These are phyloP conservation scores for Globisporangium cystogenes DNA, from an alignment of 352 stramenopile species.

Conservation along the genomic window DNA sequence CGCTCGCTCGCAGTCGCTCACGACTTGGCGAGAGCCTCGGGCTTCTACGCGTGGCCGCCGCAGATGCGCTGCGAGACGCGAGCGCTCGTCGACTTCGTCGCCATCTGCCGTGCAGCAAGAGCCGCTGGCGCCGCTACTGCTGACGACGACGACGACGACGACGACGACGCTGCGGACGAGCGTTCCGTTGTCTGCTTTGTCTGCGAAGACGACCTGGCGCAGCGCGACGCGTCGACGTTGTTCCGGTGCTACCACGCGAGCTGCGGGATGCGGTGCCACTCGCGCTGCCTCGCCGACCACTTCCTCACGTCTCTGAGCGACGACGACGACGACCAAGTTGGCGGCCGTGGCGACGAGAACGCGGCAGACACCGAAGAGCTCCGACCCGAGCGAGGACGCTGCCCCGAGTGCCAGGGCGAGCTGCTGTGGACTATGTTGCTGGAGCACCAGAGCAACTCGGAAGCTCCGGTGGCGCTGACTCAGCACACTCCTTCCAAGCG, in stretches of 20 bases:
- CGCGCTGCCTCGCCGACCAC: slow-evolving; percentile 43
- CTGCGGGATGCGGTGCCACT: slow-evolving; percentile 42
- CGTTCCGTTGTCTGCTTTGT: too few relatives aligned
- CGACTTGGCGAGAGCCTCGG: slow-evolving; percentile 23
- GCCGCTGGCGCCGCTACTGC: neutral
- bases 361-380: neutral
- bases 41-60: slow-evolving; percentile 24
- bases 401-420: slow-evolving; percentile 32
- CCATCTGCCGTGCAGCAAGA: slow-evolving; percentile 13
- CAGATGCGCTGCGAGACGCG: slow-evolving; percentile 37
- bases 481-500: neutral
- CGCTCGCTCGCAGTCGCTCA: slow-evolving; percentile 22
- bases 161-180: neutral
- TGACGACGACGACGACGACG: neutral
- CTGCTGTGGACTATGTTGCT: slow-evolving; percentile 45
- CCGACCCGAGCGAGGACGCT: slow-evolving; percentile 24
- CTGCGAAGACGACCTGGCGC: slow-evolving; percentile 26
- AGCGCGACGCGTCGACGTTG: slow-evolving; percentile 6
- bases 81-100: slow-evolving; percentile 15
- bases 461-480: too few relatives aligned
- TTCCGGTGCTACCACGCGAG: slow-evolving; percentile 32
- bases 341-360: neutral
- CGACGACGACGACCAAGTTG: slow-evolving; percentile 8
- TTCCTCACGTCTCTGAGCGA: slow-evolving; percentile 27
- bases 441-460: slow-evolving; percentile 8